A percentile compares a stretch with the other conserved stretches of the same genome.
These are phyloP conservation scores for Fusarium palustre DNA, from an alignment of 2,329 filamentous ascomycete genomes.

Conservation along the genomic window DNA sequence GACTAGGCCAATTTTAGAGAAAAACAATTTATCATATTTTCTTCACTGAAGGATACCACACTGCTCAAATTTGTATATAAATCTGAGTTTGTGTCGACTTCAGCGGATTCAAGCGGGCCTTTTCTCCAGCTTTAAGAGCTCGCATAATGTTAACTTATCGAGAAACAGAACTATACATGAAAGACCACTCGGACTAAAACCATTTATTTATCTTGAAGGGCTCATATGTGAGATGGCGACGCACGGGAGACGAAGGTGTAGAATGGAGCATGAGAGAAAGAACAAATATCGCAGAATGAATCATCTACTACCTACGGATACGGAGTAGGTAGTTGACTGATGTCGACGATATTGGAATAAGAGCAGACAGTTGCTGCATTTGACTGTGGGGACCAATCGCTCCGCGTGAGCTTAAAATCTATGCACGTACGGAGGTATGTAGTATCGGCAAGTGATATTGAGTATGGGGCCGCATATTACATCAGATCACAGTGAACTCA, in stretches of 20 bases:
- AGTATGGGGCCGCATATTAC: background rate
- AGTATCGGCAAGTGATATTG: constrained; percentile 9
- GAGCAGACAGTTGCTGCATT: background rate
- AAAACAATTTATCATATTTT: background rate
- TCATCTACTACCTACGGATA: too few species aligned
- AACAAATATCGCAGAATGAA: background rate
- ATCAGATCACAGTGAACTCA: constrained; percentile 4
- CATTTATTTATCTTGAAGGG: background rate
- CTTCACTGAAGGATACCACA: too few species aligned
- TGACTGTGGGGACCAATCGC: constrained; percentile 22
- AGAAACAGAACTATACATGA: background rate
- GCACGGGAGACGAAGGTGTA: background rate
- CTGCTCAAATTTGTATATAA: background rate
- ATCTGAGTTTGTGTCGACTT: background rate
- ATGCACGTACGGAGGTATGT: background rate
- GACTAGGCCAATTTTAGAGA: background rate
- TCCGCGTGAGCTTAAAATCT: constrained; percentile 35
- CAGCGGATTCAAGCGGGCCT: background rate
- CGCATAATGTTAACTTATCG: too few species aligned
- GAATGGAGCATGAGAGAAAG: background rate
- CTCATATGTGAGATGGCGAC: too few species aligned
- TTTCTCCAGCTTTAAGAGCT: background rate
- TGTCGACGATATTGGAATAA: background rate
- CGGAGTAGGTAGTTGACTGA: background rate
- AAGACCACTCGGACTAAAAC: background rate